Evolutionary conservation across 2,329 filamentous ascomycete genomes (phyloP).

Genomic region (Fusarium penzigii): DNA sequence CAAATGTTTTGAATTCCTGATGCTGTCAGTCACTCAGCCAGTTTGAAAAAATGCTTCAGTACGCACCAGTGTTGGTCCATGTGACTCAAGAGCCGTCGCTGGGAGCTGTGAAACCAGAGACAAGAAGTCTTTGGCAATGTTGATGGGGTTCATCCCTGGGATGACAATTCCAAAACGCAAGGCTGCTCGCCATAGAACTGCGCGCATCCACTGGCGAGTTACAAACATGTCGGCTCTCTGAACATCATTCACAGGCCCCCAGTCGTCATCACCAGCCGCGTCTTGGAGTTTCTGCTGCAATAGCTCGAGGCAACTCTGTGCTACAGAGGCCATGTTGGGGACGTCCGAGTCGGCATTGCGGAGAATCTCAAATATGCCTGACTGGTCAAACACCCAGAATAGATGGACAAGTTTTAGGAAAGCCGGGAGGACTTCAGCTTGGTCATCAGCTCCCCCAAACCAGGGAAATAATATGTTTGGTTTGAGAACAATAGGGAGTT

Average conservation of each 20-base stretch:
- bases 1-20: conserved; percentile 47
- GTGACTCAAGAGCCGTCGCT: conserved; percentile 48
- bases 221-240: conserved; percentile 52
- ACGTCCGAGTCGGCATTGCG: conserved; percentile 38
- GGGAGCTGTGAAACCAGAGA: conserved; percentile 45
- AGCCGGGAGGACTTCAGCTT: conserved; percentile 46
- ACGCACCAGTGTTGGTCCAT: conserved; percentile 46
- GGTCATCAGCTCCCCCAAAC: conserved; percentile 38
- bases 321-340: conserved; percentile 31
- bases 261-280: conserved; percentile 38
- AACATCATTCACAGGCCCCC: conserved; percentile 43
- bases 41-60: rapidly evolving
- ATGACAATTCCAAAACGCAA: conserved; percentile 35
- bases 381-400: conserved; percentile 52
- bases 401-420: conserved; percentile 51
- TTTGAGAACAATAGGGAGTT: conserved; percentile 47
- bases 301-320: conserved; percentile 36
- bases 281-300: conserved; percentile 47
- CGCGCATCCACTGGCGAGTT: conserved; percentile 52
- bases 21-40: background rate
- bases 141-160: conserved; percentile 38
- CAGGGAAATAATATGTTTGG: conserved; percentile 40
- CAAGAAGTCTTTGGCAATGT: conserved; percentile 49
- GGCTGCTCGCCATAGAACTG: conserved; percentile 47
- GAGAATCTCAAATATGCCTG: conserved; percentile 49